Conservation (phyloP, 768 basidiomycete species). For the Phlegmacium glaucopus region DNA sequence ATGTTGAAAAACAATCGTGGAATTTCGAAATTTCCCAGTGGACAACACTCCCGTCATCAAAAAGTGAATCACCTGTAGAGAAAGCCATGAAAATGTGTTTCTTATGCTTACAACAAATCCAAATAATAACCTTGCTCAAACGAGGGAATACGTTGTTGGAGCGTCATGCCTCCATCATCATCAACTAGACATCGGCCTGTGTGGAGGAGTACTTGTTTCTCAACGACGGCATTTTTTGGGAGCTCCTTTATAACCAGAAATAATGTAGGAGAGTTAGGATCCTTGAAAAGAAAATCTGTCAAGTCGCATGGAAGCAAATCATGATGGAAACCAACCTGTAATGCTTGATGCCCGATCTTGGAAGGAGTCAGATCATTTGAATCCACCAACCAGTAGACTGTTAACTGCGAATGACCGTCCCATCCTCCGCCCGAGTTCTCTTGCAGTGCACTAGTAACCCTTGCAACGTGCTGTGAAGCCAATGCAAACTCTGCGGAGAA, state of each 20-base stretch:
- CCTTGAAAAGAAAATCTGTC: constrained; percentile 11
- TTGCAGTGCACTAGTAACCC: constrained; percentile 61
- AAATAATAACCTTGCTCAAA: constrained; percentile 37
- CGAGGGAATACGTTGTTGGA: constrained; percentile 32
- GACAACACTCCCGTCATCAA: constrained; percentile 16
- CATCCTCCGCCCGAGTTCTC: constrained; percentile 53
- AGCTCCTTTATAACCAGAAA: constrained; percentile 62
- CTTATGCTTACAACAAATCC: neutral
- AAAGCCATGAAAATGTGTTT: neutral
- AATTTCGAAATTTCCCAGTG: constrained; percentile 51
- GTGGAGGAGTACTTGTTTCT: constrained; percentile 74
- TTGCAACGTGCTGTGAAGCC: constrained; percentile 73
- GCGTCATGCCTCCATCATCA: constrained; percentile 41
- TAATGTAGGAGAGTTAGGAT: constrained; percentile 37
- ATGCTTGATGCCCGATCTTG: constrained; percentile 33
- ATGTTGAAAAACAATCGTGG: constrained; percentile 33
- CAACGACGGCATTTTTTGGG: constrained; percentile 69
- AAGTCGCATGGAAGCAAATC: neutral
- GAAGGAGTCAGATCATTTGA: constrained; percentile 35
- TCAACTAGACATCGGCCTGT: constrained; percentile 53
- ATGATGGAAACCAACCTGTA: constrained; percentile 12
- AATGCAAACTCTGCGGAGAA: constrained; percentile 68
- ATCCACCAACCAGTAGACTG: constrained; percentile 71
- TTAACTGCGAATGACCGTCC: constrained; percentile 58
- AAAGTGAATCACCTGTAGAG: constrained; percentile 4